Evolutionary conservation across 495 filamentous ascomycete genomes (phyloP).

Genomic region (Parathielavia appendiculata): DNA sequence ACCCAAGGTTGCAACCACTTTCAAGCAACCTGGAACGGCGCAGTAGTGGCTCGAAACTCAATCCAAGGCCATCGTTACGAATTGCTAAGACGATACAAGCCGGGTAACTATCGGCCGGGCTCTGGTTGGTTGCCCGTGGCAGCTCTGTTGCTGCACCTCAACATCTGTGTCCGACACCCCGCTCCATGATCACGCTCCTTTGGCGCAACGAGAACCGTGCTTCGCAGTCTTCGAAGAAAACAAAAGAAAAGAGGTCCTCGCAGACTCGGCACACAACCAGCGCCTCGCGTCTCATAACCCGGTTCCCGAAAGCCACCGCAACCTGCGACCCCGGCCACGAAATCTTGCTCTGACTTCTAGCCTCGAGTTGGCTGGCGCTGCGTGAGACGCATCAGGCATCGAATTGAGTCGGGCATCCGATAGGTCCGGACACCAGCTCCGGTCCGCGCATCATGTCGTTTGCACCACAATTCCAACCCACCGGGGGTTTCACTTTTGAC

Average conservation of each 20-base stretch:
- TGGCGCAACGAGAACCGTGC: neutral
- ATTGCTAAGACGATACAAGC: neutral
- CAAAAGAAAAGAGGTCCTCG: neutral
- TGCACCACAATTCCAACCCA: conserved; percentile 43
- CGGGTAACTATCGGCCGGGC: neutral
- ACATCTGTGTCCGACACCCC: conserved; percentile 8
- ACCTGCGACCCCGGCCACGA: neutral
- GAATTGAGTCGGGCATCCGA: neutral
- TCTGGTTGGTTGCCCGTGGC: conserved; percentile 16
- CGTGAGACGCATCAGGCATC: neutral
- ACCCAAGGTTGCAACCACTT: too few species aligned
- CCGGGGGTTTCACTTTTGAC: conserved; percentile 49
- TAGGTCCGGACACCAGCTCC: neutral
- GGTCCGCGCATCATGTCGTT: conserved; percentile 36
- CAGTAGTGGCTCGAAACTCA: too few species aligned
- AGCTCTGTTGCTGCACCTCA: conserved; percentile 6
- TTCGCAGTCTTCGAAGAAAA: neutral
- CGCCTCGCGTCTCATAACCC: neutral
- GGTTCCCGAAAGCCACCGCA: neutral
- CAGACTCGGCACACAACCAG: neutral
- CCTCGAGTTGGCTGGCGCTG: neutral
- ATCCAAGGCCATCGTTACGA: too few species aligned
- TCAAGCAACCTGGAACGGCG: too few species aligned
- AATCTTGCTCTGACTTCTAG: neutral
- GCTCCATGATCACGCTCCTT: conserved; percentile 13